Evolutionary conservation across 2,329 filamentous ascomycete genomes (phyloP).

Genomic region (Fusarium fracticaudum): DNA sequence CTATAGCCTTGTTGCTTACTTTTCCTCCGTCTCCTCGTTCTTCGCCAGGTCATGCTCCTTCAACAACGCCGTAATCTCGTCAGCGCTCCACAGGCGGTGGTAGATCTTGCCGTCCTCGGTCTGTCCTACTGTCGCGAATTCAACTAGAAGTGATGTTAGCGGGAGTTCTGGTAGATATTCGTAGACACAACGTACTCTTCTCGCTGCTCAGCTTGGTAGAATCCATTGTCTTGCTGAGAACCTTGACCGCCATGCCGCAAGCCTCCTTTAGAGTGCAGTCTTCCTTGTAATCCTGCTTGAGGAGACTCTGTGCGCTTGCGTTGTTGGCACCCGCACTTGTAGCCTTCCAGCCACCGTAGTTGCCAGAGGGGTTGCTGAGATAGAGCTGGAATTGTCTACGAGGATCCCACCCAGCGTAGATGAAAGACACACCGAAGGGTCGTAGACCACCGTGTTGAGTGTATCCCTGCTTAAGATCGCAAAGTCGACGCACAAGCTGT

Average conservation of each 20-base stretch:
- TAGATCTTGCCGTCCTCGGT: slow-evolving; percentile 97
- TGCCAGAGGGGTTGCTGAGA: slow-evolving; percentile 97
- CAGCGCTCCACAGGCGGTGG: slow-evolving; percentile 95
- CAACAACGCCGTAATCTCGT: slow-evolving; percentile 93
- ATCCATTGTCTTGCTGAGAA: slow-evolving; percentile 99
- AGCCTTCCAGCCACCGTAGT: slow-evolving; percentile 99
- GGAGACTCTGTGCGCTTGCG: slow-evolving; percentile 91
- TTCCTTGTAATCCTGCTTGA: slow-evolving; percentile 99
- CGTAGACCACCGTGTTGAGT: slow-evolving; percentile 98
- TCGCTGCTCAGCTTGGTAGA: slow-evolving; percentile 98
- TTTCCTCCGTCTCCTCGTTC: slow-evolving; percentile 77
- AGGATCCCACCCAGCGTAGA: slow-evolving; percentile 98
- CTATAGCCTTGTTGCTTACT: slow-evolving; percentile 52
- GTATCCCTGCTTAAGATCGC: slow-evolving; percentile 98
- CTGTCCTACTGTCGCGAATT: slow-evolving; percentile 97
- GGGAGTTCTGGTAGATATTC: not conserved
- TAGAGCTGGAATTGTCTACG: slow-evolving; percentile 98
- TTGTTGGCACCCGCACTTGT: slow-evolving; percentile 98
- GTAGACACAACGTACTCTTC: slow-evolving; percentile 76
- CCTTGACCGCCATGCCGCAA: slow-evolving; percentile 97
- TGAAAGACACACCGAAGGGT: slow-evolving; percentile 98
- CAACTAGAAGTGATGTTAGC: slow-evolving; percentile 67
- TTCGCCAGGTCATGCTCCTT: slow-evolving; percentile 97
- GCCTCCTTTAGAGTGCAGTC: slow-evolving; percentile 96
- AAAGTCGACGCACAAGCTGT: slow-evolving; percentile 94